Conservation (phyloP, 768 basidiomycete genomes). For the Leccinum truebloodii region DNA sequence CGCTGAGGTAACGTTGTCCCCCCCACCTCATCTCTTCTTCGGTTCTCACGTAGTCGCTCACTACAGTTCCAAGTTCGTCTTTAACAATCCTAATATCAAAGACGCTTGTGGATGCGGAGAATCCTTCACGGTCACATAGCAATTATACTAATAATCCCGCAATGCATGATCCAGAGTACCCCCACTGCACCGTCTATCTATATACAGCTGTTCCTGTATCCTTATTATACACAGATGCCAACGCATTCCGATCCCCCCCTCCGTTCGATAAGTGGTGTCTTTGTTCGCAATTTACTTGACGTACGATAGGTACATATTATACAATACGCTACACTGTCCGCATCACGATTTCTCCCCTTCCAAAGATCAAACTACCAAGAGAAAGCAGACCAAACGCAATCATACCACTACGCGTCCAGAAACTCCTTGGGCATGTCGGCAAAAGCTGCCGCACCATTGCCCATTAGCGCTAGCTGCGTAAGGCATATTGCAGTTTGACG, state of each 20-base stretch:
- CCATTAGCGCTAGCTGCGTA: slow-evolving; percentile 68
- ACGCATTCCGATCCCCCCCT: not conserved
- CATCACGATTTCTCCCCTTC: slow-evolving; percentile 1
- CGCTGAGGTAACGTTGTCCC: slow-evolving; percentile 58
- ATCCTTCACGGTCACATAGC: slow-evolving; percentile 67
- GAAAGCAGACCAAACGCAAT: too few species aligned
- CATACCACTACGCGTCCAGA: slow-evolving; percentile 43
- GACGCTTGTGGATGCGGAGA: slow-evolving; percentile 96
- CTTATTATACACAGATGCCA: slow-evolving; percentile 24
- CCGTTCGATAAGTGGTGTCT: slow-evolving; percentile 13
- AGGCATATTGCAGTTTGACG: slow-evolving; percentile 72
- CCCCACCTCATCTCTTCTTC: not conserved
- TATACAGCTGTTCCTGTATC: slow-evolving; percentile 27
- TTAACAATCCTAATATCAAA: slow-evolving; percentile 91
- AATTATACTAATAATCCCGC: slow-evolving; percentile 6
- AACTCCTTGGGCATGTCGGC: slow-evolving; percentile 79
- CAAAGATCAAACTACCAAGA: not conserved
- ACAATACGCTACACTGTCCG: slow-evolving; percentile 20
- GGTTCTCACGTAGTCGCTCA: not conserved
- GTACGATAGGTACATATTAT: slow-evolving; percentile 13
- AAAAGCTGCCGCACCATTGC: slow-evolving; percentile 77
- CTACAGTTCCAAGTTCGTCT: slow-evolving; percentile 73
- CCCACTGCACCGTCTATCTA: slow-evolving; percentile 1
- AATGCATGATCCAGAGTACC: slow-evolving; percentile 16
- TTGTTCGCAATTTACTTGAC: slow-evolving; percentile 6